Percentiles rank a stretch among this genome's conserved stretches.
Evolutionary conservation across 805 yeast genomes (phyloP).

Genomic region (Pichia eremophila): DNA sequence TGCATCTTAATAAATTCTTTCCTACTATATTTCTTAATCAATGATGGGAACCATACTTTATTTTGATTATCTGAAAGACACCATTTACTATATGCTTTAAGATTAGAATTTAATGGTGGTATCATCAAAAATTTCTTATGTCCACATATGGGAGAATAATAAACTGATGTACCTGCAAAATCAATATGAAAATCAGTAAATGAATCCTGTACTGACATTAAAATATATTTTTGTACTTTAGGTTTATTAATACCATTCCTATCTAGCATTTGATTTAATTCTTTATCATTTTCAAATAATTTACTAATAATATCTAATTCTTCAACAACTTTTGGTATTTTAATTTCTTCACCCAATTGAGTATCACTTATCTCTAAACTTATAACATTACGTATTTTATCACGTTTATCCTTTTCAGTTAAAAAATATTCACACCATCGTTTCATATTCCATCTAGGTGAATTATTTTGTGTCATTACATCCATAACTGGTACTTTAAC

Average conservation of each 20-base stretch:
- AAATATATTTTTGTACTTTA: slow-evolving; percentile 63
- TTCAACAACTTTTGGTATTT: slow-evolving; percentile 58
- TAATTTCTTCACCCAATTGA: slow-evolving; percentile 36
- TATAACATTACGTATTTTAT: slow-evolving; percentile 68
- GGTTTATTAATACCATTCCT: slow-evolving; percentile 29
- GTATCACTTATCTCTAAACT: slow-evolving; percentile 68
- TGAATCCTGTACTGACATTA: slow-evolving; percentile 75
- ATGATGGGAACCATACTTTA: slow-evolving; percentile 54
- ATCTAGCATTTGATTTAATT: slow-evolving; percentile 1
- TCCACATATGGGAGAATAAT: slow-evolving; percentile 76
- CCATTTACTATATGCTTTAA: slow-evolving; percentile 62
- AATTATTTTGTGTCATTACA: slow-evolving; percentile 66
- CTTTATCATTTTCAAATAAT: slow-evolving; percentile 33
- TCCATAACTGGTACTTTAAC: slow-evolving; percentile 77
- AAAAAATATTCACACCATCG: slow-evolving; percentile 69
- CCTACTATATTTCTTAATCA: slow-evolving; percentile 19
- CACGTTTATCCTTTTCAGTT: slow-evolving; percentile 36
- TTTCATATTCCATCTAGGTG: slow-evolving; percentile 58
- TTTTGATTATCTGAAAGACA: slow-evolving; percentile 56
- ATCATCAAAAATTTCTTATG: slow-evolving; percentile 62
- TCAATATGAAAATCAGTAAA: slow-evolving; percentile 89
- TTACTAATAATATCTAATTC: slow-evolving; percentile 59
- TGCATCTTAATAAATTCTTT: slow-evolving; percentile 7
- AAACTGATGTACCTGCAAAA: slow-evolving; percentile 88
- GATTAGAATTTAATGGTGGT: slow-evolving; percentile 64